These are phyloP conservation scores for Venturia asperata DNA, from an alignment of 2,329 filamentous ascomycete genomes.

Conservation along the genomic window DNA sequence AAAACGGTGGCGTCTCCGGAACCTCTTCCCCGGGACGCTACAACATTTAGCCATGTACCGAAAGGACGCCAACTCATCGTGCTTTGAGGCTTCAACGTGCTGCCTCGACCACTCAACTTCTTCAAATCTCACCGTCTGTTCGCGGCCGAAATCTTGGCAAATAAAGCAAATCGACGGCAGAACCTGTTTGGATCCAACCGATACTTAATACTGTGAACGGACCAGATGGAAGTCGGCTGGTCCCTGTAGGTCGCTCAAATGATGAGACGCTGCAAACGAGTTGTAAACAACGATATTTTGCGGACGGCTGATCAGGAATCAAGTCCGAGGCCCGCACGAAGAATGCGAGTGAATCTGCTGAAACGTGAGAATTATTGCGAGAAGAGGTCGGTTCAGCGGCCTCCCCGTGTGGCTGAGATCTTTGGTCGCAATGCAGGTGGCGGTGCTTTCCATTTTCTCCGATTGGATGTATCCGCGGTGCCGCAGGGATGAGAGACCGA, in stretches of 20 bases:
- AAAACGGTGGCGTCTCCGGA: not conserved
- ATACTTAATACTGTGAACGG: slow-evolving; percentile 11
- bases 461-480: not conserved
- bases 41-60: not conserved
- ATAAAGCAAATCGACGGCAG: slow-evolving; percentile 11
- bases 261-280: slow-evolving; percentile 1
- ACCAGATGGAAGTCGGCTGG: not conserved
- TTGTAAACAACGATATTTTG: not conserved
- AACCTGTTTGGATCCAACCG: not conserved
- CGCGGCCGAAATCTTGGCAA: slow-evolving; percentile 13
- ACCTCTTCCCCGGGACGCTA: slow-evolving; percentile 6
- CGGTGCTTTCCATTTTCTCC: not conserved
- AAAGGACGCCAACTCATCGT: slow-evolving; percentile 15
- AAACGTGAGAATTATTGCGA: not conserved
- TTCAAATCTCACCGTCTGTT: slow-evolving; percentile 9
- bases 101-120: slow-evolving; percentile 5
- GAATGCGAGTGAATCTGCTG: not conserved
- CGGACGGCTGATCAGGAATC: not conserved
- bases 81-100: slow-evolving; percentile 4
- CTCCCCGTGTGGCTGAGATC: slow-evolving; percentile 12
- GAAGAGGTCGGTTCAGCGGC: not conserved
- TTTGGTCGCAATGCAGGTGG: not conserved
- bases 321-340: slow-evolving; percentile 3
- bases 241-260: not conserved
- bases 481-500: not conserved